Evolutionary conservation across 495 filamentous ascomycete species (phyloP).

Genomic region (Glutinoglossum americanum): DNA sequence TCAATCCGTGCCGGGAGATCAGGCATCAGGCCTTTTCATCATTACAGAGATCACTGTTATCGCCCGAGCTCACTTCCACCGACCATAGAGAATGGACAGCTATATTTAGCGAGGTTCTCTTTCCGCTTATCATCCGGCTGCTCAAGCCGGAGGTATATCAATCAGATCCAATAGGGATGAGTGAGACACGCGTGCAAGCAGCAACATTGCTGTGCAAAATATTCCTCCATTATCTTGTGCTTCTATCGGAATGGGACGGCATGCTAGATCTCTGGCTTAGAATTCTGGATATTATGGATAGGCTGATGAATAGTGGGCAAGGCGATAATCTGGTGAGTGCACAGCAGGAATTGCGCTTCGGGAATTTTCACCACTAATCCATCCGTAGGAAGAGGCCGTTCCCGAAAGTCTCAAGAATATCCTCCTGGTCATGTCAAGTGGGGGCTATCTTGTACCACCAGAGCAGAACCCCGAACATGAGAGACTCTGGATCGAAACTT

Average conservation of each 20-base stretch:
- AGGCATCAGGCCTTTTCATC: conserved; percentile 72
- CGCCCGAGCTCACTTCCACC: conserved; percentile 49
- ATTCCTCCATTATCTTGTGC: conserved; percentile 80
- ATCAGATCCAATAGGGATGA: conserved; percentile 81
- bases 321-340: conserved; percentile 62
- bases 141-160: conserved; percentile 93
- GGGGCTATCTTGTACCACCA: conserved; percentile 61
- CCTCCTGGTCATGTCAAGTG: conserved; percentile 82
- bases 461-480: conserved; percentile 34
- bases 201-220: conserved; percentile 84
- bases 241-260: conserved; percentile 66
- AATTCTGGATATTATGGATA: conserved; percentile 87
- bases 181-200: conserved; percentile 80
- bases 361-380: neutral
- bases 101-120: conserved; percentile 86
- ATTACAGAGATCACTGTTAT: conserved; percentile 70
- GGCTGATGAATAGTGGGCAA: conserved; percentile 91
- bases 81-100: conserved; percentile 82
- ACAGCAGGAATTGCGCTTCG: neutral
- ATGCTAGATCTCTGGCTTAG: conserved; percentile 84
- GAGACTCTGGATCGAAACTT: conserved; percentile 57
- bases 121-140: conserved; percentile 74
- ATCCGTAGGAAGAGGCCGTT: conserved; percentile 66
- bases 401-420: conserved; percentile 94
- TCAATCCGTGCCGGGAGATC: conserved; percentile 88